phyloP scores from a whole-genome alignment of 83 land plant species.

The Diphasiastrum complanatum region DNA sequence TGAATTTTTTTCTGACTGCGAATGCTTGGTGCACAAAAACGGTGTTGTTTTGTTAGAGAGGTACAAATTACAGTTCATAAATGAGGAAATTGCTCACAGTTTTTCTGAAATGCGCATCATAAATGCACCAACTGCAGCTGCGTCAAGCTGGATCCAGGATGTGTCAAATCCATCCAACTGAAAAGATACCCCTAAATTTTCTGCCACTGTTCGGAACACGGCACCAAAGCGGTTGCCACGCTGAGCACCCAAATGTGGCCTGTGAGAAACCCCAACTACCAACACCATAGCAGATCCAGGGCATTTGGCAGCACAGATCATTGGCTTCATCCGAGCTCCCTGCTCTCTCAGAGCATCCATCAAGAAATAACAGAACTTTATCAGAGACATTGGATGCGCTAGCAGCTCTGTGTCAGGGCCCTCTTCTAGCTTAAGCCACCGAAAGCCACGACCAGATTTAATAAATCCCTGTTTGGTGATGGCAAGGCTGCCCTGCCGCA shows the following conservation, averaged over 20 bases:
- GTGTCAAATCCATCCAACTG: conserved; percentile 85
- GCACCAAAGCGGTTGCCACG: conserved; percentile 83
- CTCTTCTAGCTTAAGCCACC: conserved; percentile 82
- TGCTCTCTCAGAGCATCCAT: conserved; percentile 85
- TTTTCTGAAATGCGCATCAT: too few relatives aligned
- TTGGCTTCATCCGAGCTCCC: conserved; percentile 77
- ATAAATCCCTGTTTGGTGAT: conserved; percentile 72
- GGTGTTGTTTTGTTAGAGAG: too few relatives aligned
- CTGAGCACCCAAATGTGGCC: conserved; percentile 74
- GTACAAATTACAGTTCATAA: too few relatives aligned
- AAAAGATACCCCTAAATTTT: conserved; percentile 56
- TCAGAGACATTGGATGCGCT: conserved; percentile 71
- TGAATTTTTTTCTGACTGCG: too few relatives aligned
- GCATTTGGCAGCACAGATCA: conserved; percentile 63
- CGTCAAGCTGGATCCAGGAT: conserved; percentile 75
- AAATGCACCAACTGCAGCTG: conserved; percentile 53
- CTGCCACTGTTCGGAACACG: conserved; percentile 68
- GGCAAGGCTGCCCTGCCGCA: conserved; percentile 69
- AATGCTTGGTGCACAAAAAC: too few relatives aligned
- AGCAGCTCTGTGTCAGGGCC: conserved; percentile 55
- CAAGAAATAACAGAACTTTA: conserved; percentile 74
- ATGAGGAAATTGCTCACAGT: too few relatives aligned
- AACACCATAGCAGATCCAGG: conserved; percentile 52
- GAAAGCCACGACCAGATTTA: conserved; percentile 55
- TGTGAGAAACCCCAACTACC: conserved; percentile 76